A percentile compares a stretch with the other conserved stretches of the same genome.
Conservation (phyloP, 2,329 filamentous ascomycete species). For the Exserohilum rostratum region DNA sequence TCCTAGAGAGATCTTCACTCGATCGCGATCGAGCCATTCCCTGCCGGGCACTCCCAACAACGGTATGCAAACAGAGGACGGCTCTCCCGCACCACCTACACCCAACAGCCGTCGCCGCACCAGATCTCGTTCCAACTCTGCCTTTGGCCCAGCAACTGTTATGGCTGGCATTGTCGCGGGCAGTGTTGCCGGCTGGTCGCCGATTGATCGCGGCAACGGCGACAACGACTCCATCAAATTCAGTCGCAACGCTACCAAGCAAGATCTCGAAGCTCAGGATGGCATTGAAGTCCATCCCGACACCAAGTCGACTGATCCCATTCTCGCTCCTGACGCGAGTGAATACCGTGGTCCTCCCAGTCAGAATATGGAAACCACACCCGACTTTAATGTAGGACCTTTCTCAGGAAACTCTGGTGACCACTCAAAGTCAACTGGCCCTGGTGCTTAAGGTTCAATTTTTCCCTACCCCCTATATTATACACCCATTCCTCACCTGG, state of each 20-base stretch:
- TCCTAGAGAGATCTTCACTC: conserved; percentile 72
- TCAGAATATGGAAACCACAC: conserved; percentile 53
- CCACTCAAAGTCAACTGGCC: conserved; percentile 12
- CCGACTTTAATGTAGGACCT: conserved; percentile 51
- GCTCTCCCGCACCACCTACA: conserved; percentile 55
- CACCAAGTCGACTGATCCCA: conserved; percentile 55
- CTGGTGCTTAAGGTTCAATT: conserved; percentile 1
- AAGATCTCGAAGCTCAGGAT: conserved; percentile 52
- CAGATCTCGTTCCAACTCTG: conserved; percentile 73
- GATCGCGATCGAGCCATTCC: conserved; percentile 66
- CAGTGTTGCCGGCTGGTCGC: conserved; percentile 78
- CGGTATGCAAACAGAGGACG: conserved; percentile 49
- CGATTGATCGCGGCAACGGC: conserved; percentile 60
- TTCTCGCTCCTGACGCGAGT: conserved; percentile 53
- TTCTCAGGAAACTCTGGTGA: conserved; percentile 46
- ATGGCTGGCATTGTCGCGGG: conserved; percentile 86
- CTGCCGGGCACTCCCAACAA: conserved; percentile 68
- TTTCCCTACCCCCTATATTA: background rate
- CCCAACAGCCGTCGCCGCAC: conserved; percentile 64
- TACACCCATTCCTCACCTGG: background rate
- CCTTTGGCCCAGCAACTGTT: conserved; percentile 74
- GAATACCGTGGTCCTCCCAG: conserved; percentile 51
- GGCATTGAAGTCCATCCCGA: conserved; percentile 57
- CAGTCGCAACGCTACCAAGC: conserved; percentile 37
- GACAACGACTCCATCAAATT: conserved; percentile 52